These are phyloP conservation scores for Rhodotorula sp. DNA, from an alignment of 1,284 basidiomycete species.

Conservation along the genomic window DNA sequence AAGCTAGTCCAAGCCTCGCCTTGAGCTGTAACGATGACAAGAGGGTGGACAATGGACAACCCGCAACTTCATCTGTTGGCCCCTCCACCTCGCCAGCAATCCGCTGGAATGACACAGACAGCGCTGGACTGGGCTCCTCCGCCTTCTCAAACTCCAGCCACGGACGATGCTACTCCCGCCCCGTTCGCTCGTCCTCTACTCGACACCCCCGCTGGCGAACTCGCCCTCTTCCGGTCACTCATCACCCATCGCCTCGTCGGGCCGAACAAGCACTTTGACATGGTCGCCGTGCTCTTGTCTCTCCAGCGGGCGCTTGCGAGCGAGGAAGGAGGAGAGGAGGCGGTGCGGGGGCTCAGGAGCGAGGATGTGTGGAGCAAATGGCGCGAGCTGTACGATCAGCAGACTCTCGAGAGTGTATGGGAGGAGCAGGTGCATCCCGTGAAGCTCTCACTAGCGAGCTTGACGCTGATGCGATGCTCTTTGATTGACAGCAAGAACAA, in stretches of 20 bases:
- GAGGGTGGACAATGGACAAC: background rate
- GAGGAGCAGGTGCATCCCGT: slow-evolving; percentile 14
- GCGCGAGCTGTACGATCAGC: slow-evolving; percentile 17
- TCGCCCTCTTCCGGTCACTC: slow-evolving; percentile 37
- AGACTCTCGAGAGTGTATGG: slow-evolving; percentile 28
- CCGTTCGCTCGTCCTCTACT: background rate
- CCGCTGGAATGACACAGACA: no score
- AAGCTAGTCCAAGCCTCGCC: background rate
- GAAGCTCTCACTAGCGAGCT: background rate
- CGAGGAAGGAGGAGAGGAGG: background rate
- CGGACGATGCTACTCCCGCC: background rate
- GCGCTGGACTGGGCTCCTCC: background rate
- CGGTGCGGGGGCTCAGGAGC: background rate
- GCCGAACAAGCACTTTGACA: slow-evolving; percentile 30
- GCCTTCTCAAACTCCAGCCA: background rate
- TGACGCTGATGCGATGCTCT: background rate
- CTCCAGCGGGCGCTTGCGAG: slow-evolving; percentile 12
- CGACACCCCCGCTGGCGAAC: slow-evolving; percentile 22
- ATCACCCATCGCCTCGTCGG: slow-evolving; percentile 36
- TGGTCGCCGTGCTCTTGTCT: slow-evolving; percentile 19
- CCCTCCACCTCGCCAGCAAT: background rate
- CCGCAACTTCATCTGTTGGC: background rate
- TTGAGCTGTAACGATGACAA: background rate
- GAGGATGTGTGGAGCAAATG: slow-evolving; percentile 28
- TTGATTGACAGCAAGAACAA: background rate